Base-by-base conservation (phyloP, 495 filamentous ascomycete genomes). In the Penicillium canariense region DNA sequence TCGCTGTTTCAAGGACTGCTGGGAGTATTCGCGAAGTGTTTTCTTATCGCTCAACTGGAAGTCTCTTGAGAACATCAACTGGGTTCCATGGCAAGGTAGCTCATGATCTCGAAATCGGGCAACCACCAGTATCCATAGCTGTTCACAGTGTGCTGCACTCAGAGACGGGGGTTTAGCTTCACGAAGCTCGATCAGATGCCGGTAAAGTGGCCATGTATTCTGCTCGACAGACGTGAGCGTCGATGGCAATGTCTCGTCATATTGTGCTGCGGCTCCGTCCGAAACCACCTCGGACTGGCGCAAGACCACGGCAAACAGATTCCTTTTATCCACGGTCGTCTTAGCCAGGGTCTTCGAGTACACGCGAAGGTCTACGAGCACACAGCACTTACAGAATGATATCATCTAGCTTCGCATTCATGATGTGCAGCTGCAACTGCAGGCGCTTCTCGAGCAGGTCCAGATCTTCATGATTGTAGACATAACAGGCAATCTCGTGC, bases 401-500 rank as follows among this genome's bases (percentile, higher is more conserved):
- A 26, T 48, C 46, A 35, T 48, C 46, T 10, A 48, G 17, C 15
- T 48, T 48, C 22, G 46, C 46, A 48, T 48, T 32, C 46, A 48
- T 48, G 28, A 48, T 35, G 14, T 48, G 46, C 17, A 48, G 31
- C 30, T 48, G 46, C 11, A 48, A 25, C 10, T 48, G 28, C 7
- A 48, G 17, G 9, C 46, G 46, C n/a, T 26, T 35, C 46, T 32
- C 30, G 15, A 48, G 46, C 17, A 34, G 12, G 12, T 48, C 46
- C 31, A 48, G 11, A 17, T 48, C 46, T 14, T 18, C 32, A 9
- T 17, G 5, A 26, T 35, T 48, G 15, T 48, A 48, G 17, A 48
- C 46, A 48, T 48, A 48, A n/a, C 27, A 48, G 11, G 46, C 18
- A 10, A 10, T 48, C 17, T 48, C 30, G 4, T 48, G 46, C 2